These are phyloP conservation scores for Calocybe cyanea DNA, from an alignment of 768 basidiomycete genomes.

Conservation along the genomic window DNA sequence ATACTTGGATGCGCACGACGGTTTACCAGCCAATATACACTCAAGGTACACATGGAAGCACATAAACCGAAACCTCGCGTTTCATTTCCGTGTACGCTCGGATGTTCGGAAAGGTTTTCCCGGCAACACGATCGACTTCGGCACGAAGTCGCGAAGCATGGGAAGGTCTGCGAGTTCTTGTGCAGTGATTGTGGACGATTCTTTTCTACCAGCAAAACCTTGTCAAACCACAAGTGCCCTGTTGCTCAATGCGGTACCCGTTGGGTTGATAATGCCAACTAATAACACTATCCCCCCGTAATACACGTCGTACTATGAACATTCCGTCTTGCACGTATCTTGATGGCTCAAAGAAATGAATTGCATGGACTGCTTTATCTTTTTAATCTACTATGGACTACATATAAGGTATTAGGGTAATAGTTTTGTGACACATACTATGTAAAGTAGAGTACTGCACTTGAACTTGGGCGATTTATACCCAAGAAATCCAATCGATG, in stretches of 20 bases:
- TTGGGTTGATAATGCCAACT: slow-evolving; percentile 37
- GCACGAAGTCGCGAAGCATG: slow-evolving; percentile 57
- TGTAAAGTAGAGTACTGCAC: too few relatives aligned
- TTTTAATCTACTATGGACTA: too few relatives aligned
- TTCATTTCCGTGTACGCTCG: slow-evolving; percentile 48
- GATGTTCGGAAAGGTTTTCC: slow-evolving; percentile 52
- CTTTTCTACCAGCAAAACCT: slow-evolving; percentile 49
- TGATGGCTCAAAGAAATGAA: too few relatives aligned
- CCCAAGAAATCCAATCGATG: too few relatives aligned
- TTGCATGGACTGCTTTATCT: too few relatives aligned
- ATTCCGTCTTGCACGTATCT: too few relatives aligned
- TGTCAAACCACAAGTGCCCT: slow-evolving; percentile 55
- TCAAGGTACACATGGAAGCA: slow-evolving; percentile 52
- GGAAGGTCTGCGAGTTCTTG: slow-evolving; percentile 50
- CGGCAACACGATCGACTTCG: slow-evolving; percentile 54
- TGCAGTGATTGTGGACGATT: slow-evolving; percentile 51
- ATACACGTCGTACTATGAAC: neutral
- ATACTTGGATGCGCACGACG: slow-evolving; percentile 43
- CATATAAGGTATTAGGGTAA: too few relatives aligned
- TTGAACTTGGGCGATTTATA: too few relatives aligned
- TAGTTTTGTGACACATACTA: too few relatives aligned
- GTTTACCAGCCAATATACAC: slow-evolving; percentile 52
- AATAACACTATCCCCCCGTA: neutral
- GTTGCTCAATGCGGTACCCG: slow-evolving; percentile 45
- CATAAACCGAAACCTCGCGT: slow-evolving; percentile 49